These are phyloP conservation scores for Aspergillus tamarii DNA, from an alignment of 2,329 filamentous ascomycete species.

Conservation along the genomic window DNA sequence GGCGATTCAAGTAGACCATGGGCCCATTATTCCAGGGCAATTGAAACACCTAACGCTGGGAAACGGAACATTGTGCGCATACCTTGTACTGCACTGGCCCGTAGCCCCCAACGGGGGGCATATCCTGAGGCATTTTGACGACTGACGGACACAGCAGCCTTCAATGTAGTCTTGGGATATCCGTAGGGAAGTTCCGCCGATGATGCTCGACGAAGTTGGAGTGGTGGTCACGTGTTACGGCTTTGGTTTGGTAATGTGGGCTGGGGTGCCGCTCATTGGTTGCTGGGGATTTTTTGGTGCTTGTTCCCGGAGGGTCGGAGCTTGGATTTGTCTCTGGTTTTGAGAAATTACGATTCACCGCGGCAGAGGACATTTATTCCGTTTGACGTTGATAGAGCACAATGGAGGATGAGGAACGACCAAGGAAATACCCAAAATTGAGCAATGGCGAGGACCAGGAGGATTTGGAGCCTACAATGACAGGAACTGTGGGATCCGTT, in stretches of 20 bases:
- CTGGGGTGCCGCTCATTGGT: conserved; percentile 33
- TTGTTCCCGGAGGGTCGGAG: conserved; percentile 1
- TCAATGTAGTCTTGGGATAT: conserved; percentile 24
- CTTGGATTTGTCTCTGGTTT: not conserved
- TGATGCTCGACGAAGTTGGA: conserved; percentile 34
- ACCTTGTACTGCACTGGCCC: conserved; percentile 97
- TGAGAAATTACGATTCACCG: not conserved
- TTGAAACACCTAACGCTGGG: not conserved
- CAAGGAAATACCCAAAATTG: conserved; percentile 59
- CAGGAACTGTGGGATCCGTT: conserved; percentile 26
- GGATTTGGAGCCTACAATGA: conserved; percentile 34
- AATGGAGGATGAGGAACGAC: conserved; percentile 61
- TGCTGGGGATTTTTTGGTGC: conserved; percentile 8
- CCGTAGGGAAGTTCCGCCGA: conserved; percentile 15
- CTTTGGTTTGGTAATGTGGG: conserved; percentile 34
- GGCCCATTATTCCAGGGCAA: not conserved
- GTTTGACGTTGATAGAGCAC: not conserved
- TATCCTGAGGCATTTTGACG: conserved; percentile 86
- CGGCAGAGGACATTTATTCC: not conserved
- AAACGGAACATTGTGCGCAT: conserved; percentile 32
- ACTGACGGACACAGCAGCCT: conserved; percentile 22
- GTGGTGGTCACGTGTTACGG: conserved; percentile 30
- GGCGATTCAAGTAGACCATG: not conserved
- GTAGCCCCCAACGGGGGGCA: conserved; percentile 94
- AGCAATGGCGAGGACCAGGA: conserved; percentile 38